Evolutionary conservation across 768 basidiomycete species (phyloP).

Genomic region (Hygrophorus russula): DNA sequence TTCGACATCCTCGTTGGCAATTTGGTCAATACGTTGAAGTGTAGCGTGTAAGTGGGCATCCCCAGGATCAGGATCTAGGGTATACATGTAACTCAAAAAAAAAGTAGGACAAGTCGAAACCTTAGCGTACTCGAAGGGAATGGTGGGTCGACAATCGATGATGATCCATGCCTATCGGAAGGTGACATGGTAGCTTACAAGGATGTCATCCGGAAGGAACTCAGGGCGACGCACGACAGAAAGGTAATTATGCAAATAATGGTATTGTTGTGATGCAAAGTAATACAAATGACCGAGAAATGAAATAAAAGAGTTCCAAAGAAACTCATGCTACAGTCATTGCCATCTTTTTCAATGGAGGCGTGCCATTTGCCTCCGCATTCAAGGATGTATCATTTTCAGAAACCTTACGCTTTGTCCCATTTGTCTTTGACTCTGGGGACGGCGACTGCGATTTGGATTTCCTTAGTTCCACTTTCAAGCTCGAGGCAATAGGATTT

Average conservation of each 20-base stretch:
- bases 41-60: constrained; percentile 25
- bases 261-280: neutral
- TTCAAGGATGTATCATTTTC: constrained; percentile 31
- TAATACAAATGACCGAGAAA: constrained; percentile 1
- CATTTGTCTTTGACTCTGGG: constrained; percentile 39
- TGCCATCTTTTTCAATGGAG: constrained; percentile 60
- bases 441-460: constrained; percentile 35
- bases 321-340: constrained; percentile 22
- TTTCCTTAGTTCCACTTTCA: constrained; percentile 20
- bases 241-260: neutral
- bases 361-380: constrained; percentile 37
- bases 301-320: neutral
- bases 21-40: constrained; percentile 39
- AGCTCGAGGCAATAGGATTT: constrained; percentile 21
- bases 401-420: constrained; percentile 66
- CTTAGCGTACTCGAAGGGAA: constrained; percentile 9
- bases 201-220: no score
- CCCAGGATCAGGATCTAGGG: neutral
- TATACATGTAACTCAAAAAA: neutral
- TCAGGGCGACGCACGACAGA: neutral
- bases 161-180: neutral
- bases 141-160: constrained; percentile 1
- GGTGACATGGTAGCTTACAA: neutral
- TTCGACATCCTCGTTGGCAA: constrained; percentile 59
- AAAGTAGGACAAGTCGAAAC: no score